Conservation (phyloP, 2,329 filamentous ascomycete genomes). For the Polychaeton citri region DNA sequence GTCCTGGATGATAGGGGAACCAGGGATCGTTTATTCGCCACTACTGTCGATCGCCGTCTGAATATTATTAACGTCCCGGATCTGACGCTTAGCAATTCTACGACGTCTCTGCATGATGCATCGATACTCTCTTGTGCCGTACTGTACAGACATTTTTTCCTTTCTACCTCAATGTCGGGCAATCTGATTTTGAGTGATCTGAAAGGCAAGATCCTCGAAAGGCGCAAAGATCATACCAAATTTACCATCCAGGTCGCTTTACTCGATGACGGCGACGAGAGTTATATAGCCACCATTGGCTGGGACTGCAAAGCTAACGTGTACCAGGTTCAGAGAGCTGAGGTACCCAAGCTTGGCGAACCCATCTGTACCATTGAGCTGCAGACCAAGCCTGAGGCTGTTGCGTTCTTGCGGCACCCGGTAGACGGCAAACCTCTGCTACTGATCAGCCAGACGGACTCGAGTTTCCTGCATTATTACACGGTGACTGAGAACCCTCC, state of each 20-base stretch:
- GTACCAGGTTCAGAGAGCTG: conserved; percentile 24
- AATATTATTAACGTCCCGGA: conserved; percentile 31
- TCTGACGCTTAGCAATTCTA: conserved; percentile 22
- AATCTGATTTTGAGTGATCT: conserved; percentile 37
- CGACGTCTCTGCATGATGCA: conserved; percentile 32
- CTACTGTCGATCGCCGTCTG: conserved; percentile 35
- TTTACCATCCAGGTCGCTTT: conserved; percentile 42
- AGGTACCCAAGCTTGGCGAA: conserved; percentile 21
- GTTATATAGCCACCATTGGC: conserved; percentile 43
- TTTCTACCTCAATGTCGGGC: conserved; percentile 48
- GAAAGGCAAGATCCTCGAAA: conserved; percentile 27
- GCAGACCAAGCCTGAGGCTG: conserved; percentile 43
- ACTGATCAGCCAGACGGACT: conserved; percentile 43
- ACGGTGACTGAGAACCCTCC: conserved; percentile 21
- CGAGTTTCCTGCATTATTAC: conserved; percentile 47
- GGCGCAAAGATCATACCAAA: conserved; percentile 44
- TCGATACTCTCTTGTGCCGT: conserved; percentile 41
- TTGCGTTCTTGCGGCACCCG: conserved; percentile 39
- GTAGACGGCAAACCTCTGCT: conserved; percentile 36
- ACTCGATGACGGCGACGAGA: conserved; percentile 16
- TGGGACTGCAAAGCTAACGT: conserved; percentile 47
- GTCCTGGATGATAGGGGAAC: conserved; percentile 1
- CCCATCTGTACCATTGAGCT: conserved; percentile 31
- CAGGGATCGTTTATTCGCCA: conserved; percentile 23
- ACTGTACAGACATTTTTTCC: conserved; percentile 30